Percentiles rank a stretch among this genome's conserved stretches.
Conservation (phyloP, 441 rosid genomes). For the Jatropha multifida region DNA sequence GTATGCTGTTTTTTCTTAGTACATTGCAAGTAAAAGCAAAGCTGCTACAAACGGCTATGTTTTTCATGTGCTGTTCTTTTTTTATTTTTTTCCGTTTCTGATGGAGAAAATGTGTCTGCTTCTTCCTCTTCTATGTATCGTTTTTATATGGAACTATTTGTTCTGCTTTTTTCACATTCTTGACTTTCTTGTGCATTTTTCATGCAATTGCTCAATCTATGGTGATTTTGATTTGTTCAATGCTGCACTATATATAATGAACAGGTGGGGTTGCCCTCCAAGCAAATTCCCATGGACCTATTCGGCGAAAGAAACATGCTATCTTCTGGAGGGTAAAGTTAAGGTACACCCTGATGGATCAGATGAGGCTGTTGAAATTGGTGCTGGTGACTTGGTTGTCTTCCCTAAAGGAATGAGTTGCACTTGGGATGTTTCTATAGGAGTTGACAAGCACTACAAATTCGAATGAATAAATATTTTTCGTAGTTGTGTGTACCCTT, state of each 20-base stretch:
- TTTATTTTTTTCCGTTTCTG: too few relatives aligned
- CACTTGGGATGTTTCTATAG: conserved; percentile 83
- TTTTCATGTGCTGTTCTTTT: neutral
- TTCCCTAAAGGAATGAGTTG: conserved; percentile 91
- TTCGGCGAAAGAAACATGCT: conserved; percentile 67
- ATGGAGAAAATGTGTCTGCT: too few relatives aligned
- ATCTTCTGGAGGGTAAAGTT: conserved; percentile 66
- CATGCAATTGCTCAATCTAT: neutral
- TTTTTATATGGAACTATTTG: neutral
- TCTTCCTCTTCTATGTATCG: too few relatives aligned
- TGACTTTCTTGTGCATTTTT: neutral
- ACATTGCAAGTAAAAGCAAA: neutral
- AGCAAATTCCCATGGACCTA: conserved; percentile 93
- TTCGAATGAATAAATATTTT: conserved; percentile 44
- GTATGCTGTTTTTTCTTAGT: too few relatives aligned
- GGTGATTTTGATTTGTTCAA: neutral
- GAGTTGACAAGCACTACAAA: conserved; percentile 79
- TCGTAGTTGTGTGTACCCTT: neutral
- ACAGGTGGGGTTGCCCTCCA: conserved; percentile 91
- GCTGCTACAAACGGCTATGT: neutral
- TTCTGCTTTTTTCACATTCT: neutral
- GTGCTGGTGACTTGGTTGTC: conserved; percentile 73
- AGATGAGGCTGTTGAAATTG: conserved; percentile 62
- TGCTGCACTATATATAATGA: neutral
- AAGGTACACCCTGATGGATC: conserved; percentile 71